phyloP scores from a whole-genome alignment of 2,329 filamentous ascomycete genomes.

The Aspergillus chevalieri region DNA sequence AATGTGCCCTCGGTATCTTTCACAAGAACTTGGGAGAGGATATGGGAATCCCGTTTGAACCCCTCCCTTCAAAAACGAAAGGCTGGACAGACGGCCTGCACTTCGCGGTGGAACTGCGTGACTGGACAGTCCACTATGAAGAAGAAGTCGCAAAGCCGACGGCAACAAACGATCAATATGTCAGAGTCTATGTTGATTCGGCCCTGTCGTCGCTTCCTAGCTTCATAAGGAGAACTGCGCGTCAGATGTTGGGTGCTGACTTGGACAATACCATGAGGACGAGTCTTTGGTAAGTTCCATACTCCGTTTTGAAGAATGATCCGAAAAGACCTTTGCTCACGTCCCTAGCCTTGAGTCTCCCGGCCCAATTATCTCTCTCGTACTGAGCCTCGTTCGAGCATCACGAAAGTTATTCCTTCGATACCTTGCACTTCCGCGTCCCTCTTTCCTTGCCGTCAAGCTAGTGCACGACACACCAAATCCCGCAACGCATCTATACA shows the following conservation, averaged over 20 bases:
- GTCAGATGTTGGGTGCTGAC: conserved; percentile 1
- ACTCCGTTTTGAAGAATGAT: not conserved
- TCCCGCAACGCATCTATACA: conserved; percentile 3
- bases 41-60: conserved; percentile 51
- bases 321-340: not conserved
- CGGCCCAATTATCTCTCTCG: too few species aligned
- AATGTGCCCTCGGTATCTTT: conserved; percentile 57
- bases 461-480: conserved; percentile 5
- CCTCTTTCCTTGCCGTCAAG: conserved; percentile 2
- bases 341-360: not conserved
- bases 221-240: not conserved
- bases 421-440: conserved; percentile 5
- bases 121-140: conserved; percentile 7
- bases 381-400: too few species aligned
- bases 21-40: conserved; percentile 57
- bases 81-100: conserved; percentile 23
- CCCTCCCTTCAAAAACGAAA: conserved; percentile 13
- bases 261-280: conserved; percentile 3
- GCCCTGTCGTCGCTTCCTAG: not conserved
- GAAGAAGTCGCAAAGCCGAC: conserved; percentile 2
- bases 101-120: conserved; percentile 7
- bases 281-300: conserved; percentile 2
- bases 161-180: not conserved
- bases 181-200: not conserved
- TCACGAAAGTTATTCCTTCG: conserved; percentile 1